phyloP scores from a whole-genome alignment of 225 moss, liverwort and hornwort species.

The Asterella californica region DNA sequence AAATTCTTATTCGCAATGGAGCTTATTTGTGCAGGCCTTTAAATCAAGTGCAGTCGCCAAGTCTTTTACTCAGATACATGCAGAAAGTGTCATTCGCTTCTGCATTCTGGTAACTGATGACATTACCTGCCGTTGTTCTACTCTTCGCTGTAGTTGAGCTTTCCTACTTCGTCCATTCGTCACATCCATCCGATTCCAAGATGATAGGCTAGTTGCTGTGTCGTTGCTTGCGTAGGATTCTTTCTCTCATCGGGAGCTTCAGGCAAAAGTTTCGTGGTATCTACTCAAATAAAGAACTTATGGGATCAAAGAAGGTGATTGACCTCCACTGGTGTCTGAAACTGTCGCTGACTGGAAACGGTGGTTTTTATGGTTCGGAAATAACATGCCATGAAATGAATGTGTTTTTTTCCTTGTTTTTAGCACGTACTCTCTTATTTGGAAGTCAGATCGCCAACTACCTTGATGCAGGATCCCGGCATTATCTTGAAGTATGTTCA shows the following conservation, averaged over 20 bases:
- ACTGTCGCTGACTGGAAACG: too few species aligned
- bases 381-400: too few species aligned
- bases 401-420: not conserved
- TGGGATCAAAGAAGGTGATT: slow-evolving; percentile 65
- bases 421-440: not conserved
- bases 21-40: slow-evolving; percentile 37
- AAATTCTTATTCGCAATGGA: not conserved
- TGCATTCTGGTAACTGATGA: slow-evolving; percentile 59
- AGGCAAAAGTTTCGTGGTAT: slow-evolving; percentile 55
- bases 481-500: slow-evolving; percentile 57
- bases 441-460: not conserved
- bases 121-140: not conserved
- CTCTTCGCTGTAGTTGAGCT: not conserved
- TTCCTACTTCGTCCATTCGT: not conserved
- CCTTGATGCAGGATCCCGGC: slow-evolving; percentile 56
- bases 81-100: slow-evolving; percentile 58
- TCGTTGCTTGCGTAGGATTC: slow-evolving; percentile 36
- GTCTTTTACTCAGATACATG: slow-evolving; percentile 57
- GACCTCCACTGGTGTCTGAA: too few species aligned
- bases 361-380: too few species aligned
- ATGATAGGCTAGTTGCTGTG: not conserved
- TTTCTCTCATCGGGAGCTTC: slow-evolving; percentile 59
- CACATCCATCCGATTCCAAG: not conserved
- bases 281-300: slow-evolving; percentile 56
- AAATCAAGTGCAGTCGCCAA: slow-evolving; percentile 38